Percentiles rank a stretch among this genome's conserved stretches.
Conservation (phyloP, 805 yeast genomes). For the Kazachstania kunashirensis region DNA sequence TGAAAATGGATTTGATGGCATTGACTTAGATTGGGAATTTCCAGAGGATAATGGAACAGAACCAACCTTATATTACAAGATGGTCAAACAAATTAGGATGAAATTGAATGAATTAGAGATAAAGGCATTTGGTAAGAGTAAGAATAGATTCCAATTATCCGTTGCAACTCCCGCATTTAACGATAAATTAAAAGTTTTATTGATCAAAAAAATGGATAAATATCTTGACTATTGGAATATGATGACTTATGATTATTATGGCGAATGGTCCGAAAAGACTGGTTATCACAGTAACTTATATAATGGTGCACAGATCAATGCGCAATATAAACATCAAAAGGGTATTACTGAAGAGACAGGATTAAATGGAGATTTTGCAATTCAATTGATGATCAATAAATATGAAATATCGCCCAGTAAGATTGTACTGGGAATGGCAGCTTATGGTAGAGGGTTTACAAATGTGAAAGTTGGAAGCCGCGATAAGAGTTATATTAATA, state of each 20-base stretch:
- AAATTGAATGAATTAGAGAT: slow-evolving; percentile 35
- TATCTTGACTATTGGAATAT: slow-evolving; percentile 66
- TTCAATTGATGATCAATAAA: slow-evolving; percentile 33
- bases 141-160: slow-evolving; percentile 39
- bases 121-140: slow-evolving; percentile 11
- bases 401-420: slow-evolving; percentile 40
- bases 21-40: slow-evolving; percentile 94
- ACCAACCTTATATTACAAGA: slow-evolving; percentile 34
- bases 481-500: slow-evolving; percentile 25
- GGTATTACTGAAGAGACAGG: slow-evolving; percentile 26
- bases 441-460: slow-evolving; percentile 59
- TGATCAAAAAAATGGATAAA: slow-evolving; percentile 45
- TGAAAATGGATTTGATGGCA: slow-evolving; percentile 69
- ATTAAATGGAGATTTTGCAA: slow-evolving; percentile 40
- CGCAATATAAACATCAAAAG: slow-evolving; percentile 9
- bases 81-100: slow-evolving; percentile 35
- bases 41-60: slow-evolving; percentile 42
- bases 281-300: slow-evolving; percentile 66
- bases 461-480: slow-evolving; percentile 30
- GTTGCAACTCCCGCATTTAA: slow-evolving; percentile 69
- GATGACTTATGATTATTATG: slow-evolving; percentile 87
- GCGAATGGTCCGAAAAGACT: slow-evolving; percentile 56
- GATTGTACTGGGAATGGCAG: slow-evolving; percentile 76
- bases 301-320: slow-evolving; percentile 11
- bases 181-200: slow-evolving; percentile 35